These are phyloP conservation scores for Quambalaria eucalypti DNA, from an alignment of 1,284 basidiomycete genomes.

Conservation along the genomic window DNA sequence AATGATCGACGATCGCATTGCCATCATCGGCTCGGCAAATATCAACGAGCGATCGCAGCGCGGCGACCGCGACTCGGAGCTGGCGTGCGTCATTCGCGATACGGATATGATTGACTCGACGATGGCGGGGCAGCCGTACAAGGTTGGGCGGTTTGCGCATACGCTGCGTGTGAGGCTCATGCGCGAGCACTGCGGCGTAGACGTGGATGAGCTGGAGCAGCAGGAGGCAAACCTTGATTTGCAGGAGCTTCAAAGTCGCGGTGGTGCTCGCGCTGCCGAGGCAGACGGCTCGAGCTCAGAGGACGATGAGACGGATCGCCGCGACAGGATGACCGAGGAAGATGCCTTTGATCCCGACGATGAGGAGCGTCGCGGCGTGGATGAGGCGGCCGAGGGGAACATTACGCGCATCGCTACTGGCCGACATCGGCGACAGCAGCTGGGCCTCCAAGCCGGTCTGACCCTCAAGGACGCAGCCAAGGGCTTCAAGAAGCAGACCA, in stretches of 20 bases:
- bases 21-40: conserved; percentile 98
- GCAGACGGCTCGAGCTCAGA: conserved; percentile 2
- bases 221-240: conserved; percentile 13
- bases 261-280: conserved; percentile 3
- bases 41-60: conserved; percentile 95
- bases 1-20: conserved; percentile 89
- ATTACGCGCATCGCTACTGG: conserved; percentile 26
- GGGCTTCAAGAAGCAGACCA: background rate
- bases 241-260: background rate
- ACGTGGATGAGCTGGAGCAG: conserved; percentile 76
- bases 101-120: conserved; percentile 85
- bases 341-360: conserved; percentile 67
- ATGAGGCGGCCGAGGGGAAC: background rate
- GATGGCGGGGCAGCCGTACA: conserved; percentile 89
- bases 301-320: conserved; percentile 5
- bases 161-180: conserved; percentile 85
- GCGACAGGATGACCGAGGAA: conserved; percentile 29
- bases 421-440: background rate
- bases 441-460: conserved; percentile 15
- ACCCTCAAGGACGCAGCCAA: conserved; percentile 13
- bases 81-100: conserved; percentile 84
- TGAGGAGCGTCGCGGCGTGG: conserved; percentile 54
- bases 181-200: conserved; percentile 90
- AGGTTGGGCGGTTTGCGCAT: conserved; percentile 93
- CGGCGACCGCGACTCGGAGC: conserved; percentile 91